Conservation (phyloP, 2,329 filamentous ascomycete genomes). For the Phyllosticta citrichinensis region DNA sequence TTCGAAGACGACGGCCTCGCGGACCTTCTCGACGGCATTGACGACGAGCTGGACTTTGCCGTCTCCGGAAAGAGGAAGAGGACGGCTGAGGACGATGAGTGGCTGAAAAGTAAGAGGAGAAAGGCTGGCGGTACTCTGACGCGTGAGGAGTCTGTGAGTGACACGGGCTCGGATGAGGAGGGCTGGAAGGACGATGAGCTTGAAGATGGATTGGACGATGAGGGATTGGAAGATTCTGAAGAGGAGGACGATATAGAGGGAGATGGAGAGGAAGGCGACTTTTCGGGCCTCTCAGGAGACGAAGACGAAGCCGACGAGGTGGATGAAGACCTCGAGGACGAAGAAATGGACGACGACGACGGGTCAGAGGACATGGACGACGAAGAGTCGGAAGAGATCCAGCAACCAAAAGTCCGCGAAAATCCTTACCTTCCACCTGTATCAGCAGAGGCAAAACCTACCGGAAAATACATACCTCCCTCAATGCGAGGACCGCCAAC, state of each 20-base stretch:
- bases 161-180: constrained; percentile 21
- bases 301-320: constrained; percentile 17
- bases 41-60: constrained; percentile 35
- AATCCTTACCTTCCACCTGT: constrained; percentile 82
- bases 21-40: constrained; percentile 62
- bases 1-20: constrained; percentile 78
- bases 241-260: constrained; percentile 22
- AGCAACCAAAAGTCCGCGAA: constrained; percentile 47
- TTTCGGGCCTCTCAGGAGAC: constrained; percentile 10
- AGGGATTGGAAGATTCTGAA: constrained; percentile 14
- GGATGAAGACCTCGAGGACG: constrained; percentile 20
- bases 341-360: constrained; percentile 12
- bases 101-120: constrained; percentile 47
- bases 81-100: constrained; percentile 47
- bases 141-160: constrained; percentile 20
- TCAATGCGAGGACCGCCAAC: constrained; percentile 59
- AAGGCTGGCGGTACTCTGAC: constrained; percentile 35
- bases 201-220: constrained; percentile 23
- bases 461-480: constrained; percentile 78
- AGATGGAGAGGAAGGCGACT: constrained; percentile 27
- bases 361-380: constrained; percentile 14
- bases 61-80: constrained; percentile 44
- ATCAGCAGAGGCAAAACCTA: constrained; percentile 28
- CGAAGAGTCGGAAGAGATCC: constrained; percentile 22
- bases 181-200: constrained; percentile 21